Conservation (phyloP, 164 flowering plant species). For the Saururus chinensis region DNA sequence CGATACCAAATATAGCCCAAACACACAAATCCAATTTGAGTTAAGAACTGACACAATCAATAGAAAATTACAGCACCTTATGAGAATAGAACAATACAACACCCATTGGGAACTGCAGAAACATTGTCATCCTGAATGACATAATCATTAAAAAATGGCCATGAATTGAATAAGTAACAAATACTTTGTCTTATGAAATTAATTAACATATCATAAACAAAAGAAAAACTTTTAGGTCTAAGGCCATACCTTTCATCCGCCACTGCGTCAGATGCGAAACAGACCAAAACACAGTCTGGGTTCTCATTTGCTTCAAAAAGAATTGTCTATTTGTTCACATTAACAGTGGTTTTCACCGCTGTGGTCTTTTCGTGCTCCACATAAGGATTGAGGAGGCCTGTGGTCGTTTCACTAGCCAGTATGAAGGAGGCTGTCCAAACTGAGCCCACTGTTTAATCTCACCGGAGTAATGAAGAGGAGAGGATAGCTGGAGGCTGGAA, state of each 20-base stretch:
- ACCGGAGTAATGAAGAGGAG: conserved; percentile 15
- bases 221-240: too few relatives aligned
- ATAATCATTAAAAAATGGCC: too few relatives aligned
- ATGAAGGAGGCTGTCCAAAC: conserved; percentile 16
- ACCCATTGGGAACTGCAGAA: too few relatives aligned
- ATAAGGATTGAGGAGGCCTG: conserved; percentile 35
- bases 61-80: too few relatives aligned
- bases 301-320: conserved; percentile 58
- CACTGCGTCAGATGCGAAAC: conserved; percentile 79
- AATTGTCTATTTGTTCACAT: conserved; percentile 70
- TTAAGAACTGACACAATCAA: too few relatives aligned
- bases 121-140: neutral
- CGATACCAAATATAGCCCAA: too few relatives aligned
- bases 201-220: neutral
- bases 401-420: conserved; percentile 8
- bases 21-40: too few relatives aligned
- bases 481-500: too few relatives aligned
- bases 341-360: conserved; percentile 71
- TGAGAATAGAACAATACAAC: too few relatives aligned
- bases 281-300: conserved; percentile 63
- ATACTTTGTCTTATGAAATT: neutral
- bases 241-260: conserved; percentile 64
- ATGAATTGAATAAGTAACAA: neutral
- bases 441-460: conserved; percentile 30
- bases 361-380: conserved; percentile 66